These are phyloP conservation scores for Xanthoconium purpureum DNA, from an alignment of 768 basidiomycete species.

Conservation along the genomic window DNA sequence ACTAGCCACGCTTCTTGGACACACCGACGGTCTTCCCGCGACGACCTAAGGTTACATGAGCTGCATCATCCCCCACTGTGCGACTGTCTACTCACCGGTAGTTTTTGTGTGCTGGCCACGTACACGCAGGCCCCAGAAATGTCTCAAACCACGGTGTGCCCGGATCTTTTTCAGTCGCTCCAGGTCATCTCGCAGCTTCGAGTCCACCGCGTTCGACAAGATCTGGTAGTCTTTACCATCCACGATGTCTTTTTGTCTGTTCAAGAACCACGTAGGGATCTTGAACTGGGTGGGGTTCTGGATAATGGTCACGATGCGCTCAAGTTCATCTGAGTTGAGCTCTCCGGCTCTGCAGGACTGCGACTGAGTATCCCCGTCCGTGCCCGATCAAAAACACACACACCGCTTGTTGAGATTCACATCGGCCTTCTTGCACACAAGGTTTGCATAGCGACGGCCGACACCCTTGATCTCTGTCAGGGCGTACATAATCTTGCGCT, in stretches of 20 bases:
- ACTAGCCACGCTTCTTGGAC: conserved; percentile 79
- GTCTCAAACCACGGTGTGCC: conserved; percentile 89
- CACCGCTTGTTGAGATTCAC: conserved; percentile 98
- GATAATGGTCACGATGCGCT: conserved; percentile 98
- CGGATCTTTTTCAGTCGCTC: conserved; percentile 99
- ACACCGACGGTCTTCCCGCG: conserved; percentile 96
- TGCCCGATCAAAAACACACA: conserved; percentile 25
- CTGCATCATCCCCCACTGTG: neutral
- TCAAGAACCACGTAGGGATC: conserved; percentile 98
- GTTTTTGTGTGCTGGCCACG: conserved; percentile 99
- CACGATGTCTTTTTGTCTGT: conserved; percentile 97
- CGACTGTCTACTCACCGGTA: conserved; percentile 58
- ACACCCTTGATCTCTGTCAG: conserved; percentile 99
- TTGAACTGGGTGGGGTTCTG: conserved; percentile 99
- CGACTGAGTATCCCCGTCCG: neutral
- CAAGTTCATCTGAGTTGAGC: conserved; percentile 98
- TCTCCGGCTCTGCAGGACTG: conserved; percentile 78
- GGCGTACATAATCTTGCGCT: conserved; percentile 99
- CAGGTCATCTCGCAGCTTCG: conserved; percentile 96
- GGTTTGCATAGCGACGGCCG: conserved; percentile 95
- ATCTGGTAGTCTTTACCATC: conserved; percentile 98
- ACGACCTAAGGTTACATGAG: conserved; percentile 54
- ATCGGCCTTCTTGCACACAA: conserved; percentile 99
- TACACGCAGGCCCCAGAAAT: conserved; percentile 93
- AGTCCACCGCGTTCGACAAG: conserved; percentile 94